These are phyloP conservation scores for Ashbya aceris DNA, from an alignment of 1,139 yeast species.

Conservation along the genomic window DNA sequence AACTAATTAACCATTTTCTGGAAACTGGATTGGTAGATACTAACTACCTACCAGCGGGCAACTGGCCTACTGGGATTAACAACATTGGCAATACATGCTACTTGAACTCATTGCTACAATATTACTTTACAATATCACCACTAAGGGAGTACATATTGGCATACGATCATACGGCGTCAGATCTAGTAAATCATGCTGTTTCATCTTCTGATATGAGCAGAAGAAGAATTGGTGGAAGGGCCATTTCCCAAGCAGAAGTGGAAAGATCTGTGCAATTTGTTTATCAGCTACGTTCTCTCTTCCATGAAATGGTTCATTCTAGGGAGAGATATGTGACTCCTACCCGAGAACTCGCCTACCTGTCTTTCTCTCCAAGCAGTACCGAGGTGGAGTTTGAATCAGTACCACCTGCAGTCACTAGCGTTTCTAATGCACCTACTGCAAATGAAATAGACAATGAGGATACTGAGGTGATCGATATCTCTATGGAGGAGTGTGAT, in stretches of 20 bases:
- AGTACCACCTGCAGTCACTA: background rate
- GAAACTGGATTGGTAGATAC: constrained; percentile 55
- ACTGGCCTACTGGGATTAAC: constrained; percentile 85
- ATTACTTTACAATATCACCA: constrained; percentile 78
- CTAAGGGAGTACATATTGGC: constrained; percentile 56
- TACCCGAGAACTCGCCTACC: constrained; percentile 71
- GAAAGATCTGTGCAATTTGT: constrained; percentile 76
- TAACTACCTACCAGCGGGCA: constrained; percentile 47
- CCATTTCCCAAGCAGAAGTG: constrained; percentile 63
- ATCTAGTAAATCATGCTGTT: constrained; percentile 17
- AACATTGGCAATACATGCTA: constrained; percentile 96
- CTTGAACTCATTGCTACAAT: constrained; percentile 79
- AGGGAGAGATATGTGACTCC: constrained; percentile 65
- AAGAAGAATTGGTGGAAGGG: constrained; percentile 80
- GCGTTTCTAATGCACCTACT: background rate
- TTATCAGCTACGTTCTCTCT: constrained; percentile 58
- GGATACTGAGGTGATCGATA: constrained; percentile 7
- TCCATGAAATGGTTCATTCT: constrained; percentile 59
- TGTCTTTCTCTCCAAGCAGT: constrained; percentile 74
- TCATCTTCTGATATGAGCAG: constrained; percentile 25
- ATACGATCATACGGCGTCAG: constrained; percentile 31
- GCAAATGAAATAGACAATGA: constrained; percentile 7
- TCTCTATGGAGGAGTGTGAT: constrained; percentile 1
- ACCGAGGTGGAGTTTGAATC: constrained; percentile 51
- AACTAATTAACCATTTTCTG: constrained; percentile 44